A percentile compares a stretch with the other conserved stretches of the same genome.
Evolutionary conservation across 345 rosid species (phyloP).

Genomic region (Angophora floribunda): DNA sequence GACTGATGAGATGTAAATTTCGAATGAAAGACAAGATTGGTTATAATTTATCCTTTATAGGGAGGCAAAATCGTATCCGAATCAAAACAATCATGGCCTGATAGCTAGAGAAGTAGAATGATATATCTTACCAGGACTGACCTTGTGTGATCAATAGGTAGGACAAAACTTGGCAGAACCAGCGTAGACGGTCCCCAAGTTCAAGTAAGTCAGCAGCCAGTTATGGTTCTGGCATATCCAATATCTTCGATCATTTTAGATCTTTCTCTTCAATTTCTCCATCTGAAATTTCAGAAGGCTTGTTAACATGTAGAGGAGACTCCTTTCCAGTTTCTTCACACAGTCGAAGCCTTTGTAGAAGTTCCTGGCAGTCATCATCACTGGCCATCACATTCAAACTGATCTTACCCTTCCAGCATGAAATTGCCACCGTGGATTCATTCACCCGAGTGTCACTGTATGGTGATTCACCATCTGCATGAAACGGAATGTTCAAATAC

Average conservation of each 20-base stretch:
- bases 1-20: background rate
- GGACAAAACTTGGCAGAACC: background rate
- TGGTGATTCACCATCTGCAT: constrained; percentile 24
- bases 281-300: background rate
- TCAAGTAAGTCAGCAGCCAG: background rate
- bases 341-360: constrained; percentile 50
- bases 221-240: background rate
- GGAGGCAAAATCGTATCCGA: background rate
- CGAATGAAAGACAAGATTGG: background rate
- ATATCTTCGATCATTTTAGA: background rate
- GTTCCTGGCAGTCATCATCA: constrained; percentile 70
- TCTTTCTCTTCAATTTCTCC: background rate
- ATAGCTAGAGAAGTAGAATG: background rate
- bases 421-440: constrained; percentile 54
- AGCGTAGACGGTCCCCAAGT: background rate
- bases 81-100: background rate
- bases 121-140: background rate
- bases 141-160: background rate
- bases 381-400: constrained; percentile 84
- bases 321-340: constrained; percentile 21
- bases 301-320: constrained; percentile 5
- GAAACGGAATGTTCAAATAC: background rate
- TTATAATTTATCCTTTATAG: background rate
- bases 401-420: constrained; percentile 87
- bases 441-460: constrained; percentile 23